These are phyloP conservation scores for Penicillium fimorum DNA, from an alignment of 495 filamentous ascomycete genomes.

Conservation along the genomic window DNA sequence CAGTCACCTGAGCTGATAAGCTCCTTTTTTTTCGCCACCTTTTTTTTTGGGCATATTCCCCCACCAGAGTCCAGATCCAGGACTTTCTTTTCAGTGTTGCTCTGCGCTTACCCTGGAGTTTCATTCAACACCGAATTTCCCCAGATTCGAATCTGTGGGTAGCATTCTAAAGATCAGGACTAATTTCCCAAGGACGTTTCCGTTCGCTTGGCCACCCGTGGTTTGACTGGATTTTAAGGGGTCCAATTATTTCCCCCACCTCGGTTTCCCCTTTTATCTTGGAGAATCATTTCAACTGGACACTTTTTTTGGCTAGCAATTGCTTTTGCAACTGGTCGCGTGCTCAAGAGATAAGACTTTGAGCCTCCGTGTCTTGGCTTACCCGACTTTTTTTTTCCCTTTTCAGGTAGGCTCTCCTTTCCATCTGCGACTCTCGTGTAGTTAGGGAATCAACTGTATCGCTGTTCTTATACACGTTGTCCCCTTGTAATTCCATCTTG, in stretches of 20 bases:
- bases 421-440: conserved; percentile 9
- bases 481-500: conserved; percentile 10
- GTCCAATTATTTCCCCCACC: conserved; percentile 19
- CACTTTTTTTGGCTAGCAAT: neutral
- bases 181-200: conserved; percentile 19
- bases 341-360: conserved; percentile 3
- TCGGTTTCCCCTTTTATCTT: conserved; percentile 11
- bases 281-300: conserved; percentile 1
- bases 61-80: neutral
- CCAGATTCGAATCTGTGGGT: conserved; percentile 8
- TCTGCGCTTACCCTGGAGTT: neutral
- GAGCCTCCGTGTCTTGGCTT: conserved; percentile 7
- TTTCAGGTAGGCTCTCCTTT: conserved; percentile 34
- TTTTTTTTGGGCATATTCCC: conserved; percentile 4
- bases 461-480: conserved; percentile 1
- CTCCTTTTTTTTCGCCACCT: conserved; percentile 26
- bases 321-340: conserved; percentile 15
- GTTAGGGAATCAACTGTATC: conserved; percentile 12
- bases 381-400: neutral
- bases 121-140: neutral
- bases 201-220: conserved; percentile 25
- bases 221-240: conserved; percentile 8
- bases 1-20: conserved; percentile 32
- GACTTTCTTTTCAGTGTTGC: neutral
- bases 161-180: conserved; percentile 11